Percentiles rank a stretch among this genome's conserved stretches.
These are phyloP conservation scores for Graphilbum fragrans DNA, from an alignment of 2,329 filamentous ascomycete species.

Conservation along the genomic window DNA sequence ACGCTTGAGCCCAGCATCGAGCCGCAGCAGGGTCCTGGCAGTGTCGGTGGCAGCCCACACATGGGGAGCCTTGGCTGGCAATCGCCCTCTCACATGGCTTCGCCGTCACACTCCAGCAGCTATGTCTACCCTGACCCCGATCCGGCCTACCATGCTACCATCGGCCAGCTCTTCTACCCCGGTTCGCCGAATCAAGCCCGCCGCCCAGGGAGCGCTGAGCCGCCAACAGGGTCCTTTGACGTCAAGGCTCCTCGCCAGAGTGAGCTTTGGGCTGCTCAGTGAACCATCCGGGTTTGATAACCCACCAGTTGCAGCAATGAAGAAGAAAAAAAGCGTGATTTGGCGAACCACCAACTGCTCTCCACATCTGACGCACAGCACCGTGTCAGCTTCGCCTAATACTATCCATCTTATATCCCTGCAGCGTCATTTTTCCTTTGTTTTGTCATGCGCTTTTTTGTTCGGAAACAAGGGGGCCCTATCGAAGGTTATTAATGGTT, in stretches of 20 bases:
- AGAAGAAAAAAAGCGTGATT: too few species aligned
- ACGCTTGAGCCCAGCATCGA: constrained; percentile 79
- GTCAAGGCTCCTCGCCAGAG: constrained; percentile 35
- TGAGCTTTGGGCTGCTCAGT: constrained; percentile 42
- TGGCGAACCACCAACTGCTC: too few species aligned
- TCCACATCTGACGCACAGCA: too few species aligned
- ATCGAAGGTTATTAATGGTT: too few species aligned
- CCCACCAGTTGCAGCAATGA: too few species aligned
- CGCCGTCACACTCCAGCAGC: constrained; percentile 54
- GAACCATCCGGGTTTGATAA: too few species aligned
- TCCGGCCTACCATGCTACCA: constrained; percentile 44
- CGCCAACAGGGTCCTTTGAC: constrained; percentile 15
- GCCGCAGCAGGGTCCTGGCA: constrained; percentile 56
- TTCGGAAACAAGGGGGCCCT: too few species aligned
- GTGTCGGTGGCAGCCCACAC: constrained; percentile 75
- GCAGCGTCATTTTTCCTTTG: too few species aligned
- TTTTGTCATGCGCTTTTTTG: too few species aligned
- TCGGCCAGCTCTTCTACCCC: constrained; percentile 62
- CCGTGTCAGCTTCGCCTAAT: too few species aligned
- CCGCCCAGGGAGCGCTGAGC: constrained; percentile 64
- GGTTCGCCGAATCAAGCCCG: constrained; percentile 38
- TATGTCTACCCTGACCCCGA: constrained; percentile 82
- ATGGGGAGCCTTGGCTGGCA: constrained; percentile 76
- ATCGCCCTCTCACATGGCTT: constrained; percentile 63
- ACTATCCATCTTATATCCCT: too few species aligned